A percentile compares a stretch with the other conserved stretches of the same genome.
Evolutionary conservation across 306 rosid species (phyloP).

Genomic region (Bauhinia variegata): DNA sequence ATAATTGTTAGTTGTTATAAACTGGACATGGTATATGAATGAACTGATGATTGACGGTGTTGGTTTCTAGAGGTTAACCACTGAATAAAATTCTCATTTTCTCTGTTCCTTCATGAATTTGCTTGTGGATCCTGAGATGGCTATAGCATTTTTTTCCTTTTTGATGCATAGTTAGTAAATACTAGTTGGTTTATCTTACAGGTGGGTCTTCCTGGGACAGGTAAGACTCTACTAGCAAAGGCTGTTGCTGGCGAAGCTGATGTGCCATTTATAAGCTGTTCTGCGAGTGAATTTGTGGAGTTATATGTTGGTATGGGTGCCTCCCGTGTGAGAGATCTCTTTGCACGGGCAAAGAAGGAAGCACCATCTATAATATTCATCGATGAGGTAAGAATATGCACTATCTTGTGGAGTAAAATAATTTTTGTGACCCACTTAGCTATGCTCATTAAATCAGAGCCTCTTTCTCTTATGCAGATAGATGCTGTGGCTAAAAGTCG

Average conservation of each 20-base stretch:
- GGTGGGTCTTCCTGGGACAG: slow-evolving; percentile 99
- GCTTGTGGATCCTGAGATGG: slow-evolving; percentile 10
- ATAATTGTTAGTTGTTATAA: slow-evolving; percentile 2
- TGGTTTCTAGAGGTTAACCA: slow-evolving; percentile 7
- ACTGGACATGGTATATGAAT: no score
- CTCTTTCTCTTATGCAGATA: slow-evolving; percentile 61
- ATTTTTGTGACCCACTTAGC: slow-evolving; percentile 29
- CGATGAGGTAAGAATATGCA: slow-evolving; percentile 70
- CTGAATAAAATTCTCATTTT: slow-evolving; percentile 3
- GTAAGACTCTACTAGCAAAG: slow-evolving; percentile 98
- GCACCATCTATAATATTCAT: slow-evolving; percentile 93
- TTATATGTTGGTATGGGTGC: slow-evolving; percentile 99
- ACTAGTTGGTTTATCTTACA: slow-evolving; percentile 50
- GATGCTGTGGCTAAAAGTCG: slow-evolving; percentile 99
- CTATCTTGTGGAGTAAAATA: slow-evolving; percentile 18
- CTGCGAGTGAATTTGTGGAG: slow-evolving; percentile 99
- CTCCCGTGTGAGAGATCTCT: slow-evolving; percentile 99
- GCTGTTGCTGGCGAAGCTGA: slow-evolving; percentile 99
- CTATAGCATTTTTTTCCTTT: slow-evolving; percentile 13
- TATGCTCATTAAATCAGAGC: slow-evolving; percentile 12
- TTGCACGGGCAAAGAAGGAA: slow-evolving; percentile 98
- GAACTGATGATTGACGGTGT: not conserved
- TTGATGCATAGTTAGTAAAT: slow-evolving; percentile 23
- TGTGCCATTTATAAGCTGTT: slow-evolving; percentile 95
- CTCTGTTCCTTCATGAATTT: slow-evolving; percentile 13